A percentile compares a stretch with the other conserved stretches of the same genome.
These are phyloP conservation scores for Erigeron canadensis DNA, from an alignment of 129 eudicot species.

Conservation along the genomic window DNA sequence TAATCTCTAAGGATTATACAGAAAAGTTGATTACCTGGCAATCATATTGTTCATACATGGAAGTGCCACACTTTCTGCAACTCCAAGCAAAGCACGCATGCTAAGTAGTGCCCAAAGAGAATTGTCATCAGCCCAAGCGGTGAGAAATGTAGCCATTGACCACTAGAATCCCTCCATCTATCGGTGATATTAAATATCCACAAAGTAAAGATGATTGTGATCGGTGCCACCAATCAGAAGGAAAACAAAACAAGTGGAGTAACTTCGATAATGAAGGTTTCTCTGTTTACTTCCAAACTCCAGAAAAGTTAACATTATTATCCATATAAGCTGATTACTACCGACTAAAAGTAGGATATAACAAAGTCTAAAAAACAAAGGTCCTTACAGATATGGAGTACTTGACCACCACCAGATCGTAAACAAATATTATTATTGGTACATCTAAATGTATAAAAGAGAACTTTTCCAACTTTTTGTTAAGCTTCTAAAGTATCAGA, in stretches of 20 bases:
- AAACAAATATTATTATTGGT: too few species aligned
- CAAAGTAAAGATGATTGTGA: conserved; percentile 98
- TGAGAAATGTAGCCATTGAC: conserved; percentile 94
- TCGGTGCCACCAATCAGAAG: conserved; percentile 42
- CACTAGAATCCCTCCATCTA: conserved; percentile 98
- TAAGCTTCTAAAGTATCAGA: neutral
- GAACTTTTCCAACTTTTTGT: neutral
- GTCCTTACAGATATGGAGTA: neutral
- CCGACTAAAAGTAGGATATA: neutral
- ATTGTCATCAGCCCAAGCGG: conserved; percentile 93
- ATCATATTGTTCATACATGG: conserved; percentile 99
- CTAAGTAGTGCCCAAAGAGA: conserved; percentile 68
- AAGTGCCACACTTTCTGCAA: conserved; percentile 99
- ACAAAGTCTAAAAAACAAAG: neutral
- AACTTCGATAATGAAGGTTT: conserved; percentile 11
- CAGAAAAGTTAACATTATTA: neutral
- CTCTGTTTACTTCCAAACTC: neutral
- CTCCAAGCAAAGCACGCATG: conserved; percentile 79
- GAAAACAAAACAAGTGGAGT: conserved; percentile 25
- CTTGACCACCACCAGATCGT: too few species aligned
- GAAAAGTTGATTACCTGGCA: conserved; percentile 55
- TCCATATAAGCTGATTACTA: too few species aligned
- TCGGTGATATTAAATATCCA: conserved; percentile 97
- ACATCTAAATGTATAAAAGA: neutral
- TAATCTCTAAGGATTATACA: too few species aligned